Evolutionary conservation across 331 rosid genomes (phyloP).

Genomic region (Telfairia occidentalis): DNA sequence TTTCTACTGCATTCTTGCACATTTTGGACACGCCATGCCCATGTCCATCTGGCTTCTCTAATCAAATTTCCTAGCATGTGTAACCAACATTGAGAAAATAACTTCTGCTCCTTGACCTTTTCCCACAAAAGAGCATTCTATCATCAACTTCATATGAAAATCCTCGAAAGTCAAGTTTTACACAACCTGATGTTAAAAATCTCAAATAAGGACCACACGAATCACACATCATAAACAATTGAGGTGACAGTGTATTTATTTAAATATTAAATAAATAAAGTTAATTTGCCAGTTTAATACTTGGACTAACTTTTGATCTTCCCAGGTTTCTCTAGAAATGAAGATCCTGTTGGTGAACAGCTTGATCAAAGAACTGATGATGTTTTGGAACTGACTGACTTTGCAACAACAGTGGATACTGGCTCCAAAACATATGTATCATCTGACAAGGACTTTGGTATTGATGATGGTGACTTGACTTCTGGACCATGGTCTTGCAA

Average conservation of each 20-base stretch:
- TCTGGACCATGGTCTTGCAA: slow-evolving; percentile 87
- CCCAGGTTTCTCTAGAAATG: slow-evolving; percentile 51
- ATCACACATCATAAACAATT: background rate
- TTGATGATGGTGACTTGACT: slow-evolving; percentile 58
- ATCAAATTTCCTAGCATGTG: too few species aligned
- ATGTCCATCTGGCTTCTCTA: too few species aligned
- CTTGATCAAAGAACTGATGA: slow-evolving; percentile 36
- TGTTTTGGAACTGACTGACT: slow-evolving; percentile 29
- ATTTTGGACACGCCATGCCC: too few species aligned
- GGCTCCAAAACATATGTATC: slow-evolving; percentile 29
- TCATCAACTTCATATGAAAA: too few species aligned
- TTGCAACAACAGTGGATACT: slow-evolving; percentile 20
- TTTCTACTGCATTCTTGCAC: background rate
- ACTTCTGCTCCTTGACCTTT: too few species aligned
- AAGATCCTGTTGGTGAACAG: slow-evolving; percentile 23
- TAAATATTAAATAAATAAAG: background rate
- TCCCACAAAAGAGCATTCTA: too few species aligned
- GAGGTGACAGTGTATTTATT: background rate
- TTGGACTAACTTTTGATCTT: background rate
- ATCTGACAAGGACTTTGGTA: slow-evolving; percentile 48
- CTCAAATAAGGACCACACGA: too few species aligned
- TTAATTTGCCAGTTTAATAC: background rate
- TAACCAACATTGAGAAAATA: too few species aligned
- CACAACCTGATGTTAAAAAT: too few species aligned
- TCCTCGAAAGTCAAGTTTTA: too few species aligned